Percentiles rank a stretch among this genome's conserved stretches.
Conservation (phyloP, 768 basidiomycete genomes). For the Naganishia randhawae region DNA sequence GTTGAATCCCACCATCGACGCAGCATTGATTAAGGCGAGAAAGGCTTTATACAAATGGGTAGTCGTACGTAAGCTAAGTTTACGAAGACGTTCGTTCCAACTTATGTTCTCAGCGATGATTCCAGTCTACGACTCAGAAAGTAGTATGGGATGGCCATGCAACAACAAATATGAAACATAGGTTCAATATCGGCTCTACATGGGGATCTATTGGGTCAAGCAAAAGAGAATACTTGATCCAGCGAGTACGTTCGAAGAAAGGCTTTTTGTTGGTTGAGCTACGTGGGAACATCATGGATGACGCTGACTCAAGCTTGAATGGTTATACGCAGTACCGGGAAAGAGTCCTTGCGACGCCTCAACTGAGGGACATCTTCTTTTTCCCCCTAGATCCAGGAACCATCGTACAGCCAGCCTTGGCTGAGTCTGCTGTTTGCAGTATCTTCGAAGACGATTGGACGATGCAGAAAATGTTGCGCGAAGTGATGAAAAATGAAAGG, state of each 20-base stretch:
- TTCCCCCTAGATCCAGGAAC: too few species aligned
- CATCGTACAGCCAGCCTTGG: not conserved
- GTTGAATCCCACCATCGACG: not conserved
- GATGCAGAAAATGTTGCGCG: not conserved
- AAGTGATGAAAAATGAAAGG: conserved; percentile 1
- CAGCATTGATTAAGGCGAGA: not conserved
- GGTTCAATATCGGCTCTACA: not conserved
- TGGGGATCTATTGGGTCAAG: not conserved
- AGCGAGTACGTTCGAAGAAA: not conserved
- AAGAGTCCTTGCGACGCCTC: not conserved
- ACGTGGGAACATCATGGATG: too few species aligned
- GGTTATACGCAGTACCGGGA: not conserved
- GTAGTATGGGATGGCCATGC: not conserved
- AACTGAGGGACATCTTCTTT: not conserved
- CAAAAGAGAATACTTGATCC: not conserved
- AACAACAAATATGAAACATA: not conserved
- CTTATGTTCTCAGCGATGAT: not conserved
- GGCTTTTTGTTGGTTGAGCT: too few species aligned
- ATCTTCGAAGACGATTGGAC: conserved; percentile 8
- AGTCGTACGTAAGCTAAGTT: not conserved
- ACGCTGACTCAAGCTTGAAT: too few species aligned
- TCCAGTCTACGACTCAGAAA: not conserved
- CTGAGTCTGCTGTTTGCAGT: not conserved
- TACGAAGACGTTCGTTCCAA: not conserved
- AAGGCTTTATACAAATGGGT: not conserved